Conservation (phyloP, 768 basidiomycete species). For the Phlebiopsis flavidoalba region DNA sequence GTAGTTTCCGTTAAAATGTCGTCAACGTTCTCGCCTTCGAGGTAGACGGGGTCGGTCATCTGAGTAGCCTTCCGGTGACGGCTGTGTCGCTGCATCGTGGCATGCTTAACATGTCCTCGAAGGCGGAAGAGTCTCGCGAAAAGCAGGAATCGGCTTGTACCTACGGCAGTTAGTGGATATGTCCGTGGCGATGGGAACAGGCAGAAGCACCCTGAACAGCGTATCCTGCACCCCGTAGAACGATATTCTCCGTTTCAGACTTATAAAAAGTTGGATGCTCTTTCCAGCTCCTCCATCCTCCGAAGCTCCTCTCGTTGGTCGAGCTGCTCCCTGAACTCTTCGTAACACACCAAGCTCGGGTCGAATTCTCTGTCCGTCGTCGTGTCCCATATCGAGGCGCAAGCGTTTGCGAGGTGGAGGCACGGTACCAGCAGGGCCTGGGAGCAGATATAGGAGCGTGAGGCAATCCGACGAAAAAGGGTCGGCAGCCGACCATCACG, state of each 20-base stretch:
- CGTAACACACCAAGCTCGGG: not conserved
- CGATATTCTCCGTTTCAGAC: slow-evolving; percentile 63
- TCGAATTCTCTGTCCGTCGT: not conserved
- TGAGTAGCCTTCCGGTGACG: slow-evolving; percentile 37
- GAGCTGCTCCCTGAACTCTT: too few species aligned
- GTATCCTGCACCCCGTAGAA: slow-evolving; percentile 58
- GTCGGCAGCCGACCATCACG: not conserved
- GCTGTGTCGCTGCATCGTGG: slow-evolving; percentile 2
- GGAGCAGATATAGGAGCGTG: not conserved
- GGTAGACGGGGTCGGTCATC: slow-evolving; percentile 46
- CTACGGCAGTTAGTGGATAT: slow-evolving; percentile 12
- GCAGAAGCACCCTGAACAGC: slow-evolving; percentile 56
- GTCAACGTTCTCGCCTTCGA: slow-evolving; percentile 42
- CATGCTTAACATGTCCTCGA: slow-evolving; percentile 18
- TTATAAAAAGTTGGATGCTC: slow-evolving; percentile 58
- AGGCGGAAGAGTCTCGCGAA: slow-evolving; percentile 26
- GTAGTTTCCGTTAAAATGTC: slow-evolving; percentile 48
- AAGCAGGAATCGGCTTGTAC: slow-evolving; percentile 26
- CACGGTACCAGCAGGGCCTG: not conserved
- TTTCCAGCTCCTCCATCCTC: not conserved
- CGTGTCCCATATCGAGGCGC: not conserved
- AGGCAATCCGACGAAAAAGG: not conserved
- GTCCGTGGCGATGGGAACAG: not conserved
- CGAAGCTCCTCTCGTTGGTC: not conserved
- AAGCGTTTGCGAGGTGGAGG: slow-evolving; percentile 5